Evolutionary conservation across 768 basidiomycete genomes (phyloP), one percentile per base, ranked within the genome.

Genomic region (Stropharia rugosoannulata): DNA sequence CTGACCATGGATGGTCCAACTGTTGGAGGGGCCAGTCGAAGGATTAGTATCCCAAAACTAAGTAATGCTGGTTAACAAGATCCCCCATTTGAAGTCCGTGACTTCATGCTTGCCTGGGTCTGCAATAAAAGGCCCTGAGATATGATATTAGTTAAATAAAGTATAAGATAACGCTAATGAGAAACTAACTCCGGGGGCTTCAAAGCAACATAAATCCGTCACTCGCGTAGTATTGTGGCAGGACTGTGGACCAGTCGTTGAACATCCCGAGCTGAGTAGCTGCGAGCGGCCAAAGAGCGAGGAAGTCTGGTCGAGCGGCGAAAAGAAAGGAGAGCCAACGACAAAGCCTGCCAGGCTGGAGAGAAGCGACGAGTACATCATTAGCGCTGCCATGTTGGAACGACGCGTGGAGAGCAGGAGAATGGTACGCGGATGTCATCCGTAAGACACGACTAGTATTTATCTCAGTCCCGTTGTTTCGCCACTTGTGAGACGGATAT

Each of bases 21-120:
- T 85, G 62, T 86, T 61, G 9, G 65, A 67, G 5, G 89, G 89
- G 10, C 89, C 87, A 16, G 81, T 83, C 3, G 79, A 67, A 0
- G 85, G 82, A 45, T 82, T 62, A 2, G 83, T 86, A 58, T 90
- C 87, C 87, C 89, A 90, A 70, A 90, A 87, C 83, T 87, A 66
- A 18, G 39, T 15, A 22, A 22, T 13, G 7, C 19, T 48, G 15
- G 38, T 36, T 16, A 48, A 19, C 29, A 22, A 22, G 1, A 43
- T 32, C 15, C 15, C 3, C 15, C 36, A 41, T 11, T 11, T 36
- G 35, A 22, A 42, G 13, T 13, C 29, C 11, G 9, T 56, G 41
- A 36, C 8, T 41, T 9, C 18, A 18, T 16, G 22, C 57, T n/a
- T 55, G 70, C 75, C 66, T 76, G 75, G 16, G 75, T 73, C 58